Evolutionary conservation across 805 yeast species (phyloP), one percentile per base, ranked within the genome.

Genomic region (Sugiyamaella americana): DNA sequence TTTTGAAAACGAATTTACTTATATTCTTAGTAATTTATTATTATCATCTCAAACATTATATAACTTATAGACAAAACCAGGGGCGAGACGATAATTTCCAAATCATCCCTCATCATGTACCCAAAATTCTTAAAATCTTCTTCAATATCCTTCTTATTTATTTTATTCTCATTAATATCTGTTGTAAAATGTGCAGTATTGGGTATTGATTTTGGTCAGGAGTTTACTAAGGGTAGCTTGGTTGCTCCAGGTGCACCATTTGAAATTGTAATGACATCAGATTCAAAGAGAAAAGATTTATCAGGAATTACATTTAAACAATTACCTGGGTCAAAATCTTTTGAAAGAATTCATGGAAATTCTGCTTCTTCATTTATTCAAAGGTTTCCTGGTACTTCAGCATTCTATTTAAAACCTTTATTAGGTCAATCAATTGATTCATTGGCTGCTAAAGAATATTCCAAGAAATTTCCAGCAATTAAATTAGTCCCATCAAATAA

Each of bases 171-270:
- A 8, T 23, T 13, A 21, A 21, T 38, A 21, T 6, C 20, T 5
- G 16, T 35, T 21, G 13, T 35, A 19, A 8, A 35, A 35, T 35
- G 21, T 38, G 41, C 41, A 10, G 29, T 93, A 6, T 68, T 93
- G 42, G 98, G 96, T 19, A 71, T 93, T 35, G 98, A 93, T 62
- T 81, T 75, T 59, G 98, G 98, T 44, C 83, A 85, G 47, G 91
- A 88, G 58, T 84, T 72, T 69, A 78, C 88, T 20, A 93, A 93
- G 62, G 87, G 95, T 1, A 86, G 82, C 42, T 70, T 93, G 40
- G 84, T 93, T 36, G 96, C 96, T 0, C 97, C 97, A 0, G 87
- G 88, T 10, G 80, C 87, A 18, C 84, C 88, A 13, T 81, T 89
- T 60, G 98, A 93, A 59, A 75, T 93, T 36, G 82, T 93, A 11